A percentile compares a stretch with the other conserved stretches of the same genome.
Evolutionary conservation across 345 rosid genomes (phyloP).

Genomic region (Euphorbia peplus): DNA sequence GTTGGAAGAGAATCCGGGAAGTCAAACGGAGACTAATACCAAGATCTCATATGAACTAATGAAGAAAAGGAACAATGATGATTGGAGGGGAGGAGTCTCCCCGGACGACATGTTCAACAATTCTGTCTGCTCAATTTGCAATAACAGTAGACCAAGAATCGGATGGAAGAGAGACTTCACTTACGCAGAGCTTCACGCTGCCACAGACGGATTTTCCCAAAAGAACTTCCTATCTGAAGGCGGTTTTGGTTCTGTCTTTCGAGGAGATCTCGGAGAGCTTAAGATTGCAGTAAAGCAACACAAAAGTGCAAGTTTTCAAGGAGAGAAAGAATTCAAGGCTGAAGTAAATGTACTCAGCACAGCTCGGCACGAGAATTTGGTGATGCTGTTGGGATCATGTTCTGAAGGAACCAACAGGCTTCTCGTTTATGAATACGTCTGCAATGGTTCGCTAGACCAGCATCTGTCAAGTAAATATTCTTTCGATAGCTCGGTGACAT

Average conservation of each 20-base stretch:
- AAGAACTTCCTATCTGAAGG: conserved; percentile 58
- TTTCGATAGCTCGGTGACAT: neutral
- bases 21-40: conserved; percentile 5
- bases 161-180: conserved; percentile 54
- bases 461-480: conserved; percentile 51
- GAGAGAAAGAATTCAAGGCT: conserved; percentile 63
- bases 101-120: conserved; percentile 34
- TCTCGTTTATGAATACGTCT: conserved; percentile 63
- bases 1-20: conserved; percentile 11
- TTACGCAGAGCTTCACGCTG: conserved; percentile 48
- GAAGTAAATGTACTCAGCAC: conserved; percentile 57
- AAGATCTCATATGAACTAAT: conserved; percentile 31
- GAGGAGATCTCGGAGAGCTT: conserved; percentile 44
- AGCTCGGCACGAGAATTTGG: conserved; percentile 59
- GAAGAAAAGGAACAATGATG: conserved; percentile 12
- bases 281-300: conserved; percentile 62
- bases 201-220: conserved; percentile 47
- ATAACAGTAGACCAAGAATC: conserved; percentile 49
- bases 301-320: conserved; percentile 49
- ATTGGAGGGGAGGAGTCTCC: conserved; percentile 26
- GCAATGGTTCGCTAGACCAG: conserved; percentile 57
- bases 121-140: conserved; percentile 46
- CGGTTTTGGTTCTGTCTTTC: conserved; percentile 60
- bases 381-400: conserved; percentile 58
- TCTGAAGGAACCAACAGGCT: conserved; percentile 51